Evolutionary conservation across 2,329 filamentous ascomycete species (phyloP).

Genomic region (Orbilia javanica): DNA sequence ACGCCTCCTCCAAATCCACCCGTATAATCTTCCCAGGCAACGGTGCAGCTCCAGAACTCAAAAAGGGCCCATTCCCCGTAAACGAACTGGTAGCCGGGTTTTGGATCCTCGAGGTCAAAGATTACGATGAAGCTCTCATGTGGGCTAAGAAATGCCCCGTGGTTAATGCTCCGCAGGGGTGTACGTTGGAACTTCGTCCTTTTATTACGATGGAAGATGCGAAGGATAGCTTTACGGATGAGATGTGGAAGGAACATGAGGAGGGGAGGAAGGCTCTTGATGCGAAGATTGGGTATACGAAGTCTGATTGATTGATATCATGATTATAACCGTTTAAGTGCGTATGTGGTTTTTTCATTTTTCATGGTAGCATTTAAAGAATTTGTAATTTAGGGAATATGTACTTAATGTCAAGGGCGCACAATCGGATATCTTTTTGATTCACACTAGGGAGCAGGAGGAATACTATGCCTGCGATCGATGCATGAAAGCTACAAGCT

Average conservation of each 20-base stretch:
- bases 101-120: constrained; percentile 49
- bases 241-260: constrained; percentile 31
- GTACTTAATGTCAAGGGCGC: too few species aligned
- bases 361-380: too few species aligned
- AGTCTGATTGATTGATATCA: background rate
- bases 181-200: constrained; percentile 38
- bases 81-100: constrained; percentile 45
- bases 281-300: constrained; percentile 41
- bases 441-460: too few species aligned
- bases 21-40: constrained; percentile 44
- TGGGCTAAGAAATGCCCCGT: constrained; percentile 50
- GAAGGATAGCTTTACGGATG: constrained; percentile 32
- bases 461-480: too few species aligned
- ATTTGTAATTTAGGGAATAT: too few species aligned
- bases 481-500: too few species aligned
- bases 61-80: constrained; percentile 40
- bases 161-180: constrained; percentile 25
- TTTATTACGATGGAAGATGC: constrained; percentile 48
- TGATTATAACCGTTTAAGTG: too few species aligned
- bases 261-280: constrained; percentile 33
- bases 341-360: too few species aligned
- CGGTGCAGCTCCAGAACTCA: constrained; percentile 1
- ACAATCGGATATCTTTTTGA: too few species aligned
- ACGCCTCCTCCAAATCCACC: constrained; percentile 31
- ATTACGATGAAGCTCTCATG: constrained; percentile 42